A percentile compares a stretch with the other conserved stretches of the same genome.
Evolutionary conservation across 2,329 filamentous ascomycete genomes (phyloP).

Genomic region (Fusarium sacchari): DNA sequence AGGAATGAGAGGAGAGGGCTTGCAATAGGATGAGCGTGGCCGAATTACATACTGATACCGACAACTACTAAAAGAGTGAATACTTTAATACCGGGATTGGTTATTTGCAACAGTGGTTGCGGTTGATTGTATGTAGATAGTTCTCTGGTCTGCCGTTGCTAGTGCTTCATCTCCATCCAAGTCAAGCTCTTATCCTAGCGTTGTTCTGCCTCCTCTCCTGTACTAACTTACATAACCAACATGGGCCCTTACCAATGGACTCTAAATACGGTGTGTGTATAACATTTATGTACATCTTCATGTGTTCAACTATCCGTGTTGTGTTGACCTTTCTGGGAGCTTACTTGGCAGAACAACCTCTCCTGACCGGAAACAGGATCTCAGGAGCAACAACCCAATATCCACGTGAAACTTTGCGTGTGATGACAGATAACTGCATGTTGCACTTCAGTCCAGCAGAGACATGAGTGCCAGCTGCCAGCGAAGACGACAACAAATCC

Average conservation of each 20-base stretch:
- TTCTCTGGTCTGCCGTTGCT: not conserved
- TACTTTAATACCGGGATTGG: too few relatives aligned
- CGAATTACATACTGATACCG: too few relatives aligned
- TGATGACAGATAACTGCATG: not conserved
- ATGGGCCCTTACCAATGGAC: not conserved
- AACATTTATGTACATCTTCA: not conserved
- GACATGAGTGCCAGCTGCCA: not conserved
- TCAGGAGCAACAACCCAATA: not conserved
- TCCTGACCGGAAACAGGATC: not conserved
- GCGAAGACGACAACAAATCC: not conserved
- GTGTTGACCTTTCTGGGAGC: not conserved
- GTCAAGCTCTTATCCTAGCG: not conserved
- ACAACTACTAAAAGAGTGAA: too few relatives aligned
- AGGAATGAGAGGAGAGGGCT: not conserved
- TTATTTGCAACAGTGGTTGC: too few relatives aligned
- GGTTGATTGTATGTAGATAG: not conserved
- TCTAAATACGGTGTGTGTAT: fast-evolving
- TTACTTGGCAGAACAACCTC: not conserved
- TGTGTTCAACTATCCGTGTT: not conserved
- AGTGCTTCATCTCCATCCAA: not conserved
- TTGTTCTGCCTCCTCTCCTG: not conserved
- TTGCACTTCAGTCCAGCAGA: not conserved
- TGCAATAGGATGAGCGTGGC: too few relatives aligned
- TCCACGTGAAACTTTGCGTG: not conserved
- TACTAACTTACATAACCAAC: not conserved